A percentile compares a stretch with the other conserved stretches of the same genome.
Evolutionary conservation across 169 alveolate species (phyloP).

Genomic region (Theileria luwenshuni): DNA sequence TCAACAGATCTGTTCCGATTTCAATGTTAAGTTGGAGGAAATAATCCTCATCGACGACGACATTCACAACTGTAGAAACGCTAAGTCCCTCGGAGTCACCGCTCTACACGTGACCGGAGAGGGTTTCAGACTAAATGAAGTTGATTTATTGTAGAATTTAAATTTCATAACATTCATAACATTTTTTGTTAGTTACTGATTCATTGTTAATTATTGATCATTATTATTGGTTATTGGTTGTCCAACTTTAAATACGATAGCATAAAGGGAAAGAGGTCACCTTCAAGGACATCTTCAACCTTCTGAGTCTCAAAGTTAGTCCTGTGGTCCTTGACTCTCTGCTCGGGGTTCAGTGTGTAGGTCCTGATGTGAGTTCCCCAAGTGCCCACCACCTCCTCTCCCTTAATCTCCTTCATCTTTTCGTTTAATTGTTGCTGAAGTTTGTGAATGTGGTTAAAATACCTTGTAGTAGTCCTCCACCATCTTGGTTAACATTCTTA

Average conservation of each 20-base stretch:
- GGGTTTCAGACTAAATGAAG: conserved; percentile 56
- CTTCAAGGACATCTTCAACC: conserved; percentile 55
- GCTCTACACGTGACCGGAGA: conserved; percentile 54
- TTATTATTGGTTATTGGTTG: background rate
- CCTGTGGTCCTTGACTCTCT: conserved; percentile 68
- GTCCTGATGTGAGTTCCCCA: conserved; percentile 70
- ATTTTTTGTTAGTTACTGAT: too few relatives aligned
- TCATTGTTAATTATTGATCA: too few relatives aligned
- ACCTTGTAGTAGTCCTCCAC: conserved; percentile 64
- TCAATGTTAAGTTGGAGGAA: conserved; percentile 42
- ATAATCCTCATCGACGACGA: conserved; percentile 69
- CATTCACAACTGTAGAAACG: conserved; percentile 61
- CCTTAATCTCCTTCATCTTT: conserved; percentile 53
- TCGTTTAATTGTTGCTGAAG: conserved; percentile 41
- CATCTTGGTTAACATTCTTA: conserved; percentile 68
- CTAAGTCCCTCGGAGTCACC: conserved; percentile 58
- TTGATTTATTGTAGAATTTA: conserved; percentile 25
- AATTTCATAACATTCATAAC: too few relatives aligned
- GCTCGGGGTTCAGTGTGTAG: conserved; percentile 66
- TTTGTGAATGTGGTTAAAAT: background rate
- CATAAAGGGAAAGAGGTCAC: conserved; percentile 60
- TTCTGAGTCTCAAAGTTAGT: conserved; percentile 48
- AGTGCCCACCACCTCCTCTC: conserved; percentile 56
- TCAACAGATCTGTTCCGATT: conserved; percentile 46
- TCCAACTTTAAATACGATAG: conserved; percentile 24